A percentile compares a stretch with the other conserved stretches of the same genome.
Conservation (phyloP, 2,329 filamentous ascomycete species). For the Periconia macrospinosa region DNA sequence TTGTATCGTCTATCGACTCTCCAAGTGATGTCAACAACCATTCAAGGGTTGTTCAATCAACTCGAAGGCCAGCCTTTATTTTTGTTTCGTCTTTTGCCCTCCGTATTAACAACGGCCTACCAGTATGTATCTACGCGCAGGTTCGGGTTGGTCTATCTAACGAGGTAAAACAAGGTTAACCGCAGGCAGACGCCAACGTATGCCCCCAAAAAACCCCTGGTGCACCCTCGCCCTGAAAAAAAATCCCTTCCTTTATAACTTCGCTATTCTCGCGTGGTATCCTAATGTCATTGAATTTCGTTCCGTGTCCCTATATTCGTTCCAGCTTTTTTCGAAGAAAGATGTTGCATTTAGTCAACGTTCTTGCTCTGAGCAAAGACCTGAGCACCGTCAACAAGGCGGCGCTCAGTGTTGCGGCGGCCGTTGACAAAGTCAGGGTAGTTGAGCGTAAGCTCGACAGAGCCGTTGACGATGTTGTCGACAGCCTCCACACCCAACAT, state of each 20-base stretch:
- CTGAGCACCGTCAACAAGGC: constrained; percentile 64
- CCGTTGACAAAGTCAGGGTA: constrained; percentile 95
- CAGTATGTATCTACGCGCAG: neutral
- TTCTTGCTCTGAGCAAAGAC: constrained; percentile 51
- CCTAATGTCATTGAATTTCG: constrained; percentile 8
- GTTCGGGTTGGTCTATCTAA: neutral
- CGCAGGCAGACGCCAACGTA: constrained; percentile 10
- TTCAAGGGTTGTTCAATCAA: no score
- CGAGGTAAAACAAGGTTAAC: neutral
- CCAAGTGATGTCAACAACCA: no score
- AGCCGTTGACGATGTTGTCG: constrained; percentile 86
- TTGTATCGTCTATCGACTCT: no score
- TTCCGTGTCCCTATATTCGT: constrained; percentile 12
- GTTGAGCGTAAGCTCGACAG: constrained; percentile 90
- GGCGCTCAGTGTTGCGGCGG: constrained; percentile 67
- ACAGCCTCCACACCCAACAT: constrained; percentile 95
- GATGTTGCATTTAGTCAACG: constrained; percentile 16
- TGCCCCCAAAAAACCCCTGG: constrained; percentile 10
- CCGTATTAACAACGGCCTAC: neutral
- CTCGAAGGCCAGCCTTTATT: no score
- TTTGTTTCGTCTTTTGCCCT: no score
- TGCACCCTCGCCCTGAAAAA: neutral
- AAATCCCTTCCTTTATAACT: neutral
- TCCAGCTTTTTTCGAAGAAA: neutral
- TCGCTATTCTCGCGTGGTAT: constrained; percentile 15